Evolutionary conservation across 2,329 filamentous ascomycete species (phyloP), one percentile per base, ranked within the genome.

Genomic region (Diaporthe humulicola): DNA sequence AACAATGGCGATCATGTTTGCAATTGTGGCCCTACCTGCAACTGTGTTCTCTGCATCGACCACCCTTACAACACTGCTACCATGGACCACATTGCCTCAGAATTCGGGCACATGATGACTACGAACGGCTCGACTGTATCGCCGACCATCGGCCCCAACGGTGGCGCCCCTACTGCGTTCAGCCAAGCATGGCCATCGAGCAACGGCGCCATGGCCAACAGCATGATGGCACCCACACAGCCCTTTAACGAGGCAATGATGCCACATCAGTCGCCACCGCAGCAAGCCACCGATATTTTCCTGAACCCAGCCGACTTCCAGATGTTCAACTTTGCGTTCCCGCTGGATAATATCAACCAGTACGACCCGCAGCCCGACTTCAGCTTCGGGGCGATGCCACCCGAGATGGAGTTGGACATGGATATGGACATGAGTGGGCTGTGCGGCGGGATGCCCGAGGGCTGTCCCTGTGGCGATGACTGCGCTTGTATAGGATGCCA

Each of bases 61-160:
- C 92, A 94, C 80, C 91, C 92, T 17, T 93, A 91, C 79, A 94
- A 94, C 77, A 86, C 90, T 10, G 89, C 91, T 30, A 93, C 90
- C 69, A 88, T 86, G 76, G 86, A 85, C 67, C 75, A 76, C 66
- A 75, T 76, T 52, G 72, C 71, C 38, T 70, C 72, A 25, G 76
- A 77, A 25, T 76, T 74, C 38, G 74, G 75, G 33, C 75, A 76
- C 15, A 74, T 67, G 76, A 75, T 74, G 83, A 87, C 61, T 3
- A 76, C 74, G 9, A 75, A 79, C 71, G 71, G 33, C n/a, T 38
- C 45, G 36, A 45, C 33, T 6, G n/a, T 72, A 10, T 72, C 70
- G 38, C 57, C 70, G 2, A 56, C 45, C 45, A 70, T 33, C 14
- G 56, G 66, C 38, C n/a, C 30, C 12, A 78, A 76, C 45, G 79